phyloP scores from a whole-genome alignment of 129 eudicot genomes.

The Erigeron canadensis region DNA sequence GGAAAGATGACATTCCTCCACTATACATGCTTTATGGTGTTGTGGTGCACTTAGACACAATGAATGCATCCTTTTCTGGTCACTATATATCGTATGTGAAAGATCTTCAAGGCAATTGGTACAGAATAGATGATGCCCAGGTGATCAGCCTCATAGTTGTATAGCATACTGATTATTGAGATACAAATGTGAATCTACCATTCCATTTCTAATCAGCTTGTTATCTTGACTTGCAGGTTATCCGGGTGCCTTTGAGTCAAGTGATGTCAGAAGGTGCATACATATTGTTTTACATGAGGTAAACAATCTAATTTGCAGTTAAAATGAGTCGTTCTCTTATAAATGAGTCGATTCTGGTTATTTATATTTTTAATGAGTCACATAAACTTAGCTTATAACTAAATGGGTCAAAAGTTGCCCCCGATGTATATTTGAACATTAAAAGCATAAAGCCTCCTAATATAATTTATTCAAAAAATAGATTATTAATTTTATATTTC shows the following conservation, averaged over 20 bases:
- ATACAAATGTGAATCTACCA: neutral
- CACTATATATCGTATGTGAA: constrained; percentile 87
- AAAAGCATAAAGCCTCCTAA: neutral
- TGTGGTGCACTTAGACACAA: constrained; percentile 83
- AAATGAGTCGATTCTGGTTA: neutral
- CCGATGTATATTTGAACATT: neutral
- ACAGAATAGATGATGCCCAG: constrained; percentile 77
- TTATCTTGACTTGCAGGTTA: constrained; percentile 51
- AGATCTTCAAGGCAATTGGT: constrained; percentile 89
- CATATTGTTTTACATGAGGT: constrained; percentile 91
- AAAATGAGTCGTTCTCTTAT: neutral
- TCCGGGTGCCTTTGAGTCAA: constrained; percentile 60
- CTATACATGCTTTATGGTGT: constrained; percentile 89
- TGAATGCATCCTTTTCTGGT: constrained; percentile 94
- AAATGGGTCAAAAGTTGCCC: neutral
- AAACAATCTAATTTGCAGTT: constrained; percentile 22
- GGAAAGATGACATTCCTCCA: constrained; percentile 81
- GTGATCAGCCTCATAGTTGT: constrained; percentile 34
- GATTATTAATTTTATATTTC: neutral
- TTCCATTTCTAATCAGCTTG: neutral
- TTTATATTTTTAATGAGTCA: neutral
- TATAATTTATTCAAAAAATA: neutral
- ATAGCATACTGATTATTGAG: constrained; percentile 1
- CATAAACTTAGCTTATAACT: neutral
- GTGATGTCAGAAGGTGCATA: constrained; percentile 99